Evolutionary conservation across 371 early-diverging fungal species (phyloP), one percentile per base, ranked within the genome.

Genomic region (Lichtheimia hyalospora): DNA sequence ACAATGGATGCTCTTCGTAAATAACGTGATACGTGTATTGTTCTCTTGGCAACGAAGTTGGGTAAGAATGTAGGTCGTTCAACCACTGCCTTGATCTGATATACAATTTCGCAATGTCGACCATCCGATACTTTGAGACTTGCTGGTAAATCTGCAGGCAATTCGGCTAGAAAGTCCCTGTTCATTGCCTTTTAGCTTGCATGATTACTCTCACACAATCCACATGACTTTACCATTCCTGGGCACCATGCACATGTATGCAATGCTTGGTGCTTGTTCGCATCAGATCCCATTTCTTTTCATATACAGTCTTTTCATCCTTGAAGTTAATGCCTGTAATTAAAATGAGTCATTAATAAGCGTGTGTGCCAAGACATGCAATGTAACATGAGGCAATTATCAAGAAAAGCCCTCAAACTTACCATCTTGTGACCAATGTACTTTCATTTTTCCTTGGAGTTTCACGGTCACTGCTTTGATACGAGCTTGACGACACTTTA

Each of bases 401-500:
- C 16, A 15, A 24, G 1, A 15, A 23, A 39, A 39, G 12, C 40
- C 34, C 34, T 34, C 34, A 10, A 62, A 71, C 71, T 54, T 65
- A 74, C 74, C 69, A 58, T 75, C 74, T 66, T 80, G 77, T 7
- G 64, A 57, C 81, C 81, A 80, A 44, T 61, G 63, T 0, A 73
- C 75, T 42, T 68, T 70, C 25, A 62, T 68, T 48, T 67, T 75
- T 2, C 78, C 81, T 15, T 69, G 40, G 43, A 81, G 71, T 41
- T 70, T 75, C n/a, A 81, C 57, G 0, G 66, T 54, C 21, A 81
- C 56, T 5, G 74, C 60, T 41, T 63, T 70, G 24, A 81, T 69
- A 42, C 74, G 71, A 13, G 70, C 63, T 48, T 74, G 74, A 25
- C 61, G 69, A 43, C 73, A 74, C 49, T 71, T 68, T 14, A 81